Conservation (phyloP, 768 basidiomycete species). For the Termitomyces titanicus region DNA sequence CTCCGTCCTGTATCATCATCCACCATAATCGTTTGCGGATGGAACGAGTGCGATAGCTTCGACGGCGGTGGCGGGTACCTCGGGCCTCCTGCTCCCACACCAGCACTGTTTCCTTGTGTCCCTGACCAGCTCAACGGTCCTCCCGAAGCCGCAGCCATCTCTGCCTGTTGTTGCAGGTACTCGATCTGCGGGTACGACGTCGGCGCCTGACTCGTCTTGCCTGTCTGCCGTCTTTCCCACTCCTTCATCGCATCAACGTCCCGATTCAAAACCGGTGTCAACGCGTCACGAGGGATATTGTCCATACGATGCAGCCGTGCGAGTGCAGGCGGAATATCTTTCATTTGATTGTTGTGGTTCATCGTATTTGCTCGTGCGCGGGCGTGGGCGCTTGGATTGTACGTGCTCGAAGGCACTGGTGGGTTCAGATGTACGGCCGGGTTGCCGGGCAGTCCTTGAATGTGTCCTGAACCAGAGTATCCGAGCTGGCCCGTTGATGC, state of each 20-base stretch:
- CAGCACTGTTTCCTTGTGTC: conserved; percentile 19
- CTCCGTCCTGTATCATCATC: conserved; percentile 53
- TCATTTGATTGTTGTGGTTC: conserved; percentile 85
- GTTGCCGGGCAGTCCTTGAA: conserved; percentile 25
- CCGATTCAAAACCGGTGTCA: conserved; percentile 92
- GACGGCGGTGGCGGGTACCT: conserved; percentile 65
- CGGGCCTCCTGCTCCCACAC: conserved; percentile 17
- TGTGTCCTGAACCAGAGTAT: conserved; percentile 32
- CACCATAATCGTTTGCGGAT: conserved; percentile 62
- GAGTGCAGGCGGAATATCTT: conserved; percentile 90
- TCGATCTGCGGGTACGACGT: conserved; percentile 89
- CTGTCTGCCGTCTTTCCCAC: conserved; percentile 89
- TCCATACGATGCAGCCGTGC: conserved; percentile 89
- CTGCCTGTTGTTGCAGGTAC: conserved; percentile 90
- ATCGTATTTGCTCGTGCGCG: conserved; percentile 89
- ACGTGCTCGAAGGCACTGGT: conserved; percentile 62
- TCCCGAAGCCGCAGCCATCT: conserved; percentile 66
- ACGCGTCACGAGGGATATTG: conserved; percentile 79
- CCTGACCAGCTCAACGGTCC: conserved; percentile 55
- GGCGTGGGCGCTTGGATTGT: conserved; percentile 60
- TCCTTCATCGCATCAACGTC: conserved; percentile 88
- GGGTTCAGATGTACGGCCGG: conserved; percentile 38
- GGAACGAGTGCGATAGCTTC: conserved; percentile 62
- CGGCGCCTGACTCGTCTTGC: conserved; percentile 56
- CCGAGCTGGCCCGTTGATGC: conserved; percentile 46